phyloP scores from a whole-genome alignment of 768 basidiomycete genomes.

The Harrya chromipes region DNA sequence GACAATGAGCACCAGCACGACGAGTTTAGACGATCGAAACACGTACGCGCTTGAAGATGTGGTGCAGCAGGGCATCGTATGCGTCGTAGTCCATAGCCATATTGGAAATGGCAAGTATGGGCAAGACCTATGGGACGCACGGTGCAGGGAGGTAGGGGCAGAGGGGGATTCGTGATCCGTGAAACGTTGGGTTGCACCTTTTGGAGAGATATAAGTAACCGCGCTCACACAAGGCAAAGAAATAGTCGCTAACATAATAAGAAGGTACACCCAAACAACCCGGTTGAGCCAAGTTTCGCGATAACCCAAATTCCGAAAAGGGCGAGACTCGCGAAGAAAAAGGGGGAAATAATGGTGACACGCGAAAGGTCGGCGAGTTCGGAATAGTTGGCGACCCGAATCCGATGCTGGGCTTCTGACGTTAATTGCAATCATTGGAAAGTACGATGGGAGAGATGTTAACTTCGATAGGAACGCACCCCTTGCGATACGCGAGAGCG shows the following conservation, averaged over 20 bases:
- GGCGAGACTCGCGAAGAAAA: too few relatives aligned
- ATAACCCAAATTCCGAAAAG: slow-evolving; percentile 10
- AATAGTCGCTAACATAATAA: background rate
- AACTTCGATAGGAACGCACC: slow-evolving; percentile 3
- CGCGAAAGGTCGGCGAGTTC: background rate
- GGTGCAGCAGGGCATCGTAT: slow-evolving; percentile 76
- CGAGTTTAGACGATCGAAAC: background rate
- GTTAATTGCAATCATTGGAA: slow-evolving; percentile 19
- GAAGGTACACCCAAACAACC: background rate
- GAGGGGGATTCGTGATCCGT: background rate
- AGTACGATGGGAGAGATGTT: background rate
- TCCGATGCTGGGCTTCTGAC: slow-evolving; percentile 11
- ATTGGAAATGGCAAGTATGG: background rate
- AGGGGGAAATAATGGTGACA: too few relatives aligned
- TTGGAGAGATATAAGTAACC: slow-evolving; percentile 26
- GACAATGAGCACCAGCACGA: background rate
- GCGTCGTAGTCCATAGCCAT: slow-evolving; percentile 60
- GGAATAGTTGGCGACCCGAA: slow-evolving; percentile 2
- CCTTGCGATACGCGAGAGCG: background rate
- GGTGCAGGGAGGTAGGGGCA: background rate
- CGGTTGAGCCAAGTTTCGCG: background rate
- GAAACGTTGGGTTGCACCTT: background rate
- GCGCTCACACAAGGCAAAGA: background rate
- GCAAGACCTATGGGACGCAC: background rate
- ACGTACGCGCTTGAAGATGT: slow-evolving; percentile 70